Evolutionary conservation across 2,329 filamentous ascomycete genomes (phyloP), one percentile per base, ranked within the genome.

Genomic region (Xylaria multiplex): DNA sequence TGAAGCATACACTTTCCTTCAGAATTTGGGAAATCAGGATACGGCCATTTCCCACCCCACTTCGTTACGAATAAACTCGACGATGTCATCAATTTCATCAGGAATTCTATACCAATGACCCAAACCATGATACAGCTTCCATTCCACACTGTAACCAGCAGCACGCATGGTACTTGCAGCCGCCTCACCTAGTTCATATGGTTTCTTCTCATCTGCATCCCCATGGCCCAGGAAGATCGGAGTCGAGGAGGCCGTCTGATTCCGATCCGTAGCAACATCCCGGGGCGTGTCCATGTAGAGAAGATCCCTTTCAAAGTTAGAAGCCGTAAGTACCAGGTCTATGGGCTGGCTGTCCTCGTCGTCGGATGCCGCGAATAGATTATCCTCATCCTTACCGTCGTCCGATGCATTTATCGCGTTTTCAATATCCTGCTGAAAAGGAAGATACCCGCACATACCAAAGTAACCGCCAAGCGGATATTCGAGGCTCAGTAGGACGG

Each of bases 61-160:
- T 8, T 16, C n/a, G 2, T 32, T 53, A 45, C 65, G 40, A 59
- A 78, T 69, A 50, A 82, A 82, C 0, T 70, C 52, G 7, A 79
- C 69, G 55, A 84, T 79, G 71, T 85, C 81, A 68, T 85, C 79
- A 64, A 83, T 80, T 67, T 83, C 80, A 50, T 84, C 80, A 0
- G 82, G 81, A 14, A 83, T 74, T 64, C 79, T 82, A 67, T 84
- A 83, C 81, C 83, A 84, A 65, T 85, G 83, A 0, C 82, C 82
- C 3, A 71, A 67, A 0, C 70, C 76, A 3, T 72, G 32, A 71
- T 85, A 86, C 0, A 66, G 42, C 59, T 78, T 78, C 78, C 79
- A 82, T 11, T 73, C 59, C 4, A 82, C 79, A 0, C 76, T 24
- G 59, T 78, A 79, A 1, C 76, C 79, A 40, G 77, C 64, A n/a